phyloP scores from a whole-genome alignment of 108 stramenopile genomes.

The Nannochloropsis oceanica region DNA sequence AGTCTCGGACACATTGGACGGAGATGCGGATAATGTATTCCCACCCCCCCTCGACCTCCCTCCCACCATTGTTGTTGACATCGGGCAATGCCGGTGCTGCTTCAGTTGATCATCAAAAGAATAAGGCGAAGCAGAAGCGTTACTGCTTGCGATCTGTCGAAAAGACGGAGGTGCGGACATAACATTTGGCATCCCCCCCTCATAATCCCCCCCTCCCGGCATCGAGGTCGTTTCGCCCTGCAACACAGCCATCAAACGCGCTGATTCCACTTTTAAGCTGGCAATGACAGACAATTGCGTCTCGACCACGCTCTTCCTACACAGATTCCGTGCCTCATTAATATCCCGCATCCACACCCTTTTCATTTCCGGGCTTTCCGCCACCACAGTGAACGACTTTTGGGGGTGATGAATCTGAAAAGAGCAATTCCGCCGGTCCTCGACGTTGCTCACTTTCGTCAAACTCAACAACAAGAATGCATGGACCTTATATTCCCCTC shows the following conservation, averaged over 20 bases:
- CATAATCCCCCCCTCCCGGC: not conserved
- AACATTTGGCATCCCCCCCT: not conserved
- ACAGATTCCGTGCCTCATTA: not conserved
- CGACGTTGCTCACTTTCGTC: constrained; percentile 65
- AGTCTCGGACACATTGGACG: not conserved
- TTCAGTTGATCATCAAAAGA: not conserved
- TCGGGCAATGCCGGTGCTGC: not conserved
- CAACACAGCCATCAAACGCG: not conserved
- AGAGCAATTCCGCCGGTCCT: constrained; percentile 37
- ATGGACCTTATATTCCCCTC: constrained; percentile 12
- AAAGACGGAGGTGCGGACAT: not conserved
- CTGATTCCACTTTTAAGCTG: not conserved
- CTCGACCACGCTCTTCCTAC: not conserved
- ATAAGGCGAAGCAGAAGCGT: not conserved
- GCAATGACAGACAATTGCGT: not conserved
- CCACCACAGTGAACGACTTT: constrained; percentile 67
- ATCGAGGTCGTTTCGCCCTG: not conserved
- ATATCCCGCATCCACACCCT: constrained; percentile 49
- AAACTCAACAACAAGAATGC: constrained; percentile 62
- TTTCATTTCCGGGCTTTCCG: constrained; percentile 40
- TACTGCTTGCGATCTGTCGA: not conserved
- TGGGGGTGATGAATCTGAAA: constrained; percentile 78
- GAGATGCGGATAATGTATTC: not conserved
- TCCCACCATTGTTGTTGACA: not conserved
- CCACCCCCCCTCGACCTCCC: not conserved